Evolutionary conservation across 106 monocot species (phyloP), one percentile per base, ranked within the genome.

Genomic region (Hemerocallis citrina): DNA sequence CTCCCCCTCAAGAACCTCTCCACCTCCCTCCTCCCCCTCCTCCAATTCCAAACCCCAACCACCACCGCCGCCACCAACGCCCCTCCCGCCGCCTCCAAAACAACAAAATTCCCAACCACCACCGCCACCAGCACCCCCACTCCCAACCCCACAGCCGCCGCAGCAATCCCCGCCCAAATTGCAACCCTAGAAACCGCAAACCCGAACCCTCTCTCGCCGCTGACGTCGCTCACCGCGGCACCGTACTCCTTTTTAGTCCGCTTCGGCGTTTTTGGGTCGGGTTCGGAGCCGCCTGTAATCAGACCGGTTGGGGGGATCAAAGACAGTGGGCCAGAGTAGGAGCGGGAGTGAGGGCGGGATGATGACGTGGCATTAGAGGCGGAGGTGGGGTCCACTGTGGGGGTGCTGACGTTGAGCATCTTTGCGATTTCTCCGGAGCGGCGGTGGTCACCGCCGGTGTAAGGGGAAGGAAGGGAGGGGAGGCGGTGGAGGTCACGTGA

Each of bases 321-420:
- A 13, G 70, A 59, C 24, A 72, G 67, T 23, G 75, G 76, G 27
- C 81, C 81, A 42, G 80, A 80, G 46, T 66, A 54, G 35, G 65
- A 51, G 35, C 55, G 39, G 3, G n/a, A n/a, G n/a, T n/a, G n/a
- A n/a, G n/a, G n/a, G n/a, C n/a, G n/a, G n/a, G n/a, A n/a, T n/a
- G n/a, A n/a, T n/a, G n/a, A n/a, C n/a, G n/a, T n/a, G n/a, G n/a
- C n/a, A n/a, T 24, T 25, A 23, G 31, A 17, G 44, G 37, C 34
- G 45, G 52, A 13, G 65, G 36, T 4, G 55, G 27, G 27, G 8
- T 15, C 44, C 10, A 24, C 39, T 28, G 42, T 12, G 34, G 52
- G 62, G 34, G 69, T 63, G n/a, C n/a, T n/a, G n/a, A n/a, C n/a
- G 61, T 72, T 72, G 63, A 78, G 73, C 78, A 78, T 78, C 42